Conservation (phyloP, 805 yeast species). For the Yamadazyma akitaensis region DNA sequence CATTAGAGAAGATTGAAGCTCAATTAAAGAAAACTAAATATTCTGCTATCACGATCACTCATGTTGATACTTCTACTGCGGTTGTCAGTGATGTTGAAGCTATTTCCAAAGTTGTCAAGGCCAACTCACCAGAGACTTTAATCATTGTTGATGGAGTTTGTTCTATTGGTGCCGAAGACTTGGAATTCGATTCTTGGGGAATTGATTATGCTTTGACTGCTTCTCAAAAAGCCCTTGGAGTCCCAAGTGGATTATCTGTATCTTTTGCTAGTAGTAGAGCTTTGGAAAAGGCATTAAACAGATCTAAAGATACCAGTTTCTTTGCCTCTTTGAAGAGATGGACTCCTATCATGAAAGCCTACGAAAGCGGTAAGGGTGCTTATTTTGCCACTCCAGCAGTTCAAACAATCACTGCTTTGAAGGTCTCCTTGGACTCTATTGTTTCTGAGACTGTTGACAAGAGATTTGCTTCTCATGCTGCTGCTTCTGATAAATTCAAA, state of each 20-base stretch:
- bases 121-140: constrained; percentile 72
- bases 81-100: constrained; percentile 70
- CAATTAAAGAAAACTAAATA: constrained; percentile 53
- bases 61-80: constrained; percentile 97
- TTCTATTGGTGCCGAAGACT: constrained; percentile 83
- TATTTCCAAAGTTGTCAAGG: constrained; percentile 58
- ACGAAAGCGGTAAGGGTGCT: constrained; percentile 73
- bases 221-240: constrained; percentile 93
- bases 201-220: constrained; percentile 86
- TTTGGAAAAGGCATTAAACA: constrained; percentile 51
- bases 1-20: constrained; percentile 51
- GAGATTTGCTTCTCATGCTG: constrained; percentile 61
- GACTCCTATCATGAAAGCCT: constrained; percentile 84
- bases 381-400: constrained; percentile 98
- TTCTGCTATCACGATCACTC: constrained; percentile 78
- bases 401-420: constrained; percentile 78
- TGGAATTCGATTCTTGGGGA: constrained; percentile 87
- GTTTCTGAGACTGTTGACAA: constrained; percentile 51
- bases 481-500: constrained; percentile 66
- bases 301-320: constrained; percentile 48
- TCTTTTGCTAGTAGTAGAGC: constrained; percentile 77
- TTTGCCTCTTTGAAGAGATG: constrained; percentile 77
- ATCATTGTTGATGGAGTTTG: constrained; percentile 93
- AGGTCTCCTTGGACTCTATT: constrained; percentile 71
- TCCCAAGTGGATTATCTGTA: constrained; percentile 87